phyloP scores from a whole-genome alignment of 208 protist species.

The Angomonas desouzai region DNA sequence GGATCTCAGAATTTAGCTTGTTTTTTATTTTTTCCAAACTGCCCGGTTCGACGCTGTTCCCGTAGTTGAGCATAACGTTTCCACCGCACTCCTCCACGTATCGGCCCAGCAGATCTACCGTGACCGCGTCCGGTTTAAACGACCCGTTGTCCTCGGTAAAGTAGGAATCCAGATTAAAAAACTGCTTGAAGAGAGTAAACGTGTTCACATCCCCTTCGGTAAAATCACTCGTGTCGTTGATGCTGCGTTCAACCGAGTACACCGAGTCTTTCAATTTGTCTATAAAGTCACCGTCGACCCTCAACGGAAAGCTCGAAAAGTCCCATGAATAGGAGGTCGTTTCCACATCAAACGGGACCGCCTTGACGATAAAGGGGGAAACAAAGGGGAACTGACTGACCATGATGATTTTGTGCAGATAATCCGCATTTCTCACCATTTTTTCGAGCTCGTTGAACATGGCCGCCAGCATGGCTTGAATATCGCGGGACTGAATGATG shows the following conservation, averaged over 20 bases:
- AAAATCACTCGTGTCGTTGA: conserved; percentile 7
- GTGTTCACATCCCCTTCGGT: conserved; percentile 5
- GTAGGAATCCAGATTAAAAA: not conserved
- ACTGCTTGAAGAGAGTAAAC: not conserved
- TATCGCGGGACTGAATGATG: conserved; percentile 47
- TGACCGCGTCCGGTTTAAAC: not conserved
- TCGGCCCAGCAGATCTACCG: not conserved
- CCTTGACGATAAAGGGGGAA: conserved; percentile 36
- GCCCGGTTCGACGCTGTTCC: not conserved
- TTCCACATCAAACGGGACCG: conserved; percentile 39
- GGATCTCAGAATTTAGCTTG: not conserved
- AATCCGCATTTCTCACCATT: conserved; percentile 76
- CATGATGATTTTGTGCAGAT: conserved; percentile 62
- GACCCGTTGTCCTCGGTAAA: not conserved
- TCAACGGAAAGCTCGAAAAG: not conserved
- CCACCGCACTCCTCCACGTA: not conserved
- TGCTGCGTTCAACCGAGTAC: conserved; percentile 1
- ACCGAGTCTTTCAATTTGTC: conserved; percentile 4
- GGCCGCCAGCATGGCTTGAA: conserved; percentile 60
- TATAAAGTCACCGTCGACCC: not conserved
- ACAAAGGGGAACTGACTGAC: conserved; percentile 73
- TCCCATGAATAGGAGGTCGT: conserved; percentile 21
- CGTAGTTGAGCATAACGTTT: conserved; percentile 4
- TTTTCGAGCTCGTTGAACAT: conserved; percentile 80
- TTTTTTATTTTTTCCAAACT: conserved; percentile 8